Evolutionary conservation across 202 grass and related monocot species (phyloP), one percentile per base, ranked within the genome.

Genomic region (Bolboschoenoplectus hybrid): DNA sequence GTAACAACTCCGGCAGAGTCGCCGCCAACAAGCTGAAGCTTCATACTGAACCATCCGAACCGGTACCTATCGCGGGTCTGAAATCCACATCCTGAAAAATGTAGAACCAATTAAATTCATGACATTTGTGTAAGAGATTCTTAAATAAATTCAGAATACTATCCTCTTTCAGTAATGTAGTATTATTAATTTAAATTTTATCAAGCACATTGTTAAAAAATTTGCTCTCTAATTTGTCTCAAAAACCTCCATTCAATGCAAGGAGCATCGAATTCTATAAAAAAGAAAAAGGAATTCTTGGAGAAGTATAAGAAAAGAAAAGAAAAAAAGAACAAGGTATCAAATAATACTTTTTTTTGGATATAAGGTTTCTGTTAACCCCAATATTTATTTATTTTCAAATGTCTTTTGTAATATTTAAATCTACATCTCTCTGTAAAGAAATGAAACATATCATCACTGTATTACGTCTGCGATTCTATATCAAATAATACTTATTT

Each of bases 1-100:
- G 97, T 98, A 74, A 96, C 97, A 55, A 96, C 92, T 83, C 93
- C 93, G 16, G 97, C 97, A 50, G 97, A 98, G 93, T 98, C 97
- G 45, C 92, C 92, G 19, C 91, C 93, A 85, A 91, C 97, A 57
- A 98, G 93, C 90, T 92, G 95, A 36, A 98, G 93, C 86, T 96
- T 98, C 97, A 98, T 96, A 91, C 89, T 98, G 89, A 96, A 98
- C 97, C 97, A 98, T 10, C 97, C 93, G 74, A 96, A 94, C 67
- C 88, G 74, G 71, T 92, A 98, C 53, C 88, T 88, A 69, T 98
- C 82, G 67, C 85, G 87, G 12, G 97, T 98, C 86, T 98, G 97
- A 86, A 98, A 98, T 63, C 93, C 97, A 1, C 92, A 91, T 84
- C 96, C 95, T 95, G 60, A 0, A 11, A 11, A 44, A 44, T 83